Conservation (phyloP, 192 early-diverging fungal species). For the Mycoemilia scoparia region DNA sequence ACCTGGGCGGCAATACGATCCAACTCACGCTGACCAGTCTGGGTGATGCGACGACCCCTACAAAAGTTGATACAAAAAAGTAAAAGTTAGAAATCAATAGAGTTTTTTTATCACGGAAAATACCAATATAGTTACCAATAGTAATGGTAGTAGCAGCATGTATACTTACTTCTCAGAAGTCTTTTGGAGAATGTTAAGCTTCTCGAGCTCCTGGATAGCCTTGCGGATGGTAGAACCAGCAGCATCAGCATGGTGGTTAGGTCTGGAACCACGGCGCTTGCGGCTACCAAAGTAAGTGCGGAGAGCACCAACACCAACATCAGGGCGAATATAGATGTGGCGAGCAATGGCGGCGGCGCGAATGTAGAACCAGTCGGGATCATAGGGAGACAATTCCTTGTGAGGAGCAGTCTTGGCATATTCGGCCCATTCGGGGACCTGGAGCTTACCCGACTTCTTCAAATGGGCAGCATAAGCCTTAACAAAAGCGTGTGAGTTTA, state of each 20-base stretch:
- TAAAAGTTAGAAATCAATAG: slow-evolving; percentile 1
- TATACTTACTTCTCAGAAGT: slow-evolving; percentile 75
- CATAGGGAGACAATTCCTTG: slow-evolving; percentile 97
- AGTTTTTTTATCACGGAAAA: background rate
- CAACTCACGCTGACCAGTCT: slow-evolving; percentile 94
- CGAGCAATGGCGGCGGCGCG: slow-evolving; percentile 91
- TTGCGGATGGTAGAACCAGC: slow-evolving; percentile 91
- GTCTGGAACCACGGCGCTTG: slow-evolving; percentile 82
- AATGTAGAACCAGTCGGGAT: slow-evolving; percentile 99
- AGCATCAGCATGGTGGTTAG: slow-evolving; percentile 70
- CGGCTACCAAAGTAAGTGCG: slow-evolving; percentile 86
- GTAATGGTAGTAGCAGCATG: slow-evolving; percentile 4
- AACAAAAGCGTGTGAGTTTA: slow-evolving; percentile 85
- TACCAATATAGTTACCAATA: background rate
- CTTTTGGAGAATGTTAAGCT: slow-evolving; percentile 93
- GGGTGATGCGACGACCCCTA: slow-evolving; percentile 88
- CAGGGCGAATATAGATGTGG: slow-evolving; percentile 85
- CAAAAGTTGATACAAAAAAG: background rate
- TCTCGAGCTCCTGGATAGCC: slow-evolving; percentile 94
- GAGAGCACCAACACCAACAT: slow-evolving; percentile 86
- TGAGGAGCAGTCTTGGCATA: slow-evolving; percentile 91
- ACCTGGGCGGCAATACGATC: slow-evolving; percentile 82
- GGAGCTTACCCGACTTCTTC: slow-evolving; percentile 96
- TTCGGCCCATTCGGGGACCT: slow-evolving; percentile 98
- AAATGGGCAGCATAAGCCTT: slow-evolving; percentile 98